Evolutionary conservation across 129 eudicot species (phyloP).

Genomic region (Cynara cardunculus): DNA sequence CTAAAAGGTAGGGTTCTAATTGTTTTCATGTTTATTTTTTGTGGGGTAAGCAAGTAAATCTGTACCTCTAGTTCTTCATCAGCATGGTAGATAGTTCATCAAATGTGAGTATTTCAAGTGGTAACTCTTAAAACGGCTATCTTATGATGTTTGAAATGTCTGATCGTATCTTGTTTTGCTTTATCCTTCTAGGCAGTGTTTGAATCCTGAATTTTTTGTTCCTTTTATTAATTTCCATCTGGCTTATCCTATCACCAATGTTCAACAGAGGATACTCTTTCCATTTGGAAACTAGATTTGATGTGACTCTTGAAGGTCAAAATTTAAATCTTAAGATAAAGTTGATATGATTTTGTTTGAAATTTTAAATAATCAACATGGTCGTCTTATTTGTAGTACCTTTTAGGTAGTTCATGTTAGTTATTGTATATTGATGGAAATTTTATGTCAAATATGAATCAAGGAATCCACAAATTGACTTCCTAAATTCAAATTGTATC

Average conservation of each 20-base stretch:
- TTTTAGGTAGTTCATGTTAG: neutral
- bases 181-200: neutral
- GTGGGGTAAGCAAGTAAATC: neutral
- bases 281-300: neutral
- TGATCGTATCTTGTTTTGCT: neutral
- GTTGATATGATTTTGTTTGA: neutral
- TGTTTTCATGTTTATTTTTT: neutral
- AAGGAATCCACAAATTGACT: slow-evolving; percentile 2
- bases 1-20: neutral
- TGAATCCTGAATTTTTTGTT: neutral
- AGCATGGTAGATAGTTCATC: neutral
- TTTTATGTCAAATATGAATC: neutral
- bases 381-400: neutral
- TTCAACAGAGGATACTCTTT: neutral
- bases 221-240: neutral
- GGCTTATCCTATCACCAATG: neutral
- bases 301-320: neutral
- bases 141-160: neutral
- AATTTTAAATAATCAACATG: neutral
- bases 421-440: neutral
- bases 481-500: neutral
- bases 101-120: neutral
- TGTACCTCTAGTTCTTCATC: neutral
- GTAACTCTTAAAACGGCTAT: neutral
- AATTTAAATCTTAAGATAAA: neutral